These are phyloP conservation scores for Cryptosporidium xiaoi DNA, from an alignment of 169 alveolate genomes.

Conservation along the genomic window DNA sequence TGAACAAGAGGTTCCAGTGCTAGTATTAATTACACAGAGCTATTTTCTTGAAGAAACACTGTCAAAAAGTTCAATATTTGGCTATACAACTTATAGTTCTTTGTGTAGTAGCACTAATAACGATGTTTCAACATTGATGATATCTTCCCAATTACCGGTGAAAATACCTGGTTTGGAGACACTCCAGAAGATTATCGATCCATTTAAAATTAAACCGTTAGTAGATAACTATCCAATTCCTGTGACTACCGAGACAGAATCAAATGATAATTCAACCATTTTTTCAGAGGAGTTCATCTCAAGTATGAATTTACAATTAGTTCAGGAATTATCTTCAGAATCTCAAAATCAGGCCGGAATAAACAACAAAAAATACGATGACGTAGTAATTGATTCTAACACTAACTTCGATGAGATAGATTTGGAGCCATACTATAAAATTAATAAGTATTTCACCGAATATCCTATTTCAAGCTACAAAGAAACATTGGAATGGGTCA, in stretches of 20 bases:
- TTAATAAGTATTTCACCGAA: slow-evolving; percentile 31
- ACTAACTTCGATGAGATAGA: slow-evolving; percentile 16
- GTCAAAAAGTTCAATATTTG: slow-evolving; percentile 34
- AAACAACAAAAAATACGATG: not conserved
- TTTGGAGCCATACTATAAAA: slow-evolving; percentile 16
- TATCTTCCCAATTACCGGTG: slow-evolving; percentile 22
- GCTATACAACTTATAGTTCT: slow-evolving; percentile 35
- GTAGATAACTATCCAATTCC: not conserved
- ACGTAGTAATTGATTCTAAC: slow-evolving; percentile 12
- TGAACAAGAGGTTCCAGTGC: slow-evolving; percentile 51
- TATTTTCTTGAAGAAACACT: slow-evolving; percentile 8
- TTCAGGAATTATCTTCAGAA: slow-evolving; percentile 1
- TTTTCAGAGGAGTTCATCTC: not conserved
- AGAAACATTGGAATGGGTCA: slow-evolving; percentile 45
- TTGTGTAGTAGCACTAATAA: slow-evolving; percentile 40
- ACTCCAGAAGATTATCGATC: slow-evolving; percentile 36
- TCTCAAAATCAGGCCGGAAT: not conserved
- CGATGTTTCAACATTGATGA: slow-evolving; percentile 23
- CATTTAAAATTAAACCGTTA: slow-evolving; percentile 43
- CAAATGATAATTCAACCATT: not conserved
- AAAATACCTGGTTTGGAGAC: slow-evolving; percentile 46
- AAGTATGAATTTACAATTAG: too few relatives aligned
- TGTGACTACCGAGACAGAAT: not conserved
- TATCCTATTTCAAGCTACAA: slow-evolving; percentile 47
- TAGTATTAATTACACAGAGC: slow-evolving; percentile 68